Base-by-base conservation (phyloP, 164 flowering plant genomes). In the Buxus sempervirens region DNA sequence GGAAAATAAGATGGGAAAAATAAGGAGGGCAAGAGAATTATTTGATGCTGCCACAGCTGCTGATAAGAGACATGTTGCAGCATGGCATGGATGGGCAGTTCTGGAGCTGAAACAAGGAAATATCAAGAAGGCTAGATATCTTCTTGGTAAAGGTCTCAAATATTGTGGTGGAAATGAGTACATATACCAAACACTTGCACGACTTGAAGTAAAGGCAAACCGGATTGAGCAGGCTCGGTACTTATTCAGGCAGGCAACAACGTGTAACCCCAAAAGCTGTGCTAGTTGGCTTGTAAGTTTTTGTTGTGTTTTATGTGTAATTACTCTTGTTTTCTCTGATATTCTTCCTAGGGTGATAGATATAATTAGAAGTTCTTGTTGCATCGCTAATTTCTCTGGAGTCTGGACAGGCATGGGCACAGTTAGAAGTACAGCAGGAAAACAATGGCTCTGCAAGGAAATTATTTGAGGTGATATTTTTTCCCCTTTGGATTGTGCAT, bases 51-150 rank as follows among this genome's bases (percentile, higher is more conserved):
- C 98, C 42, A 94, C 97, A 36, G 97, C 88, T 69, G 98, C 98
- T 38, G 88, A 94, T 74, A 86, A 85, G 77, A 84, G 42, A 63
- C 98, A 94, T 62, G 66, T 86, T 69, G 98, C 97, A 61, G 97
- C 96, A 25, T 94, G 98, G 98, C 98, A 94, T 83, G 98, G 96
- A 61, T 91, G 98, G 98, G 98, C 96, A 56, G 80, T 87, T 59
- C 75, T 95, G 64, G 98, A 95, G 84, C 83, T 89, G 23, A 84
- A 89, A 70, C 90, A 89, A 64, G 97, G 97, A 26, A 91, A 95
- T 73, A 72, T 90, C 62, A 84, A 81, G 75, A 95, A 90, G 74
- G 97, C 94, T 49, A 85, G 98, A 72, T 76, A 83, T 71, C 86
- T 95, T 20, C 97, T 95, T 64, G 88, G 86, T 18, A 91, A 89